A percentile compares a stretch with the other conserved stretches of the same genome.
phyloP scores from a whole-genome alignment of 371 early-diverging fungal species.

The Circinella minor region DNA sequence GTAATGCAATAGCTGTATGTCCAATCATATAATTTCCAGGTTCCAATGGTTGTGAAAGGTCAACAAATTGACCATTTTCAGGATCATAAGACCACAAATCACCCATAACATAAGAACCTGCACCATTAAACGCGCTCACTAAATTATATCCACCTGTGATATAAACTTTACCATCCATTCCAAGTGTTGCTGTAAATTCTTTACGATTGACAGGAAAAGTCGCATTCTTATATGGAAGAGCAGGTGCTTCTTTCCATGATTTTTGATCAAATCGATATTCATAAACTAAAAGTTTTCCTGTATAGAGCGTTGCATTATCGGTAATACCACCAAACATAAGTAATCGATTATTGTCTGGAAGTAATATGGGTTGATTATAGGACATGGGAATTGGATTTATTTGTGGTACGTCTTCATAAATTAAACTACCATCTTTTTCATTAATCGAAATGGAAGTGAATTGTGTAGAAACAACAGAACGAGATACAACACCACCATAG shows the following conservation, averaged over 20 bases:
- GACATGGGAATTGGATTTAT: background rate
- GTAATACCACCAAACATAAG: conserved; percentile 10
- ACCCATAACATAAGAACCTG: background rate
- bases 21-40: conserved; percentile 8
- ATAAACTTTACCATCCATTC: conserved; percentile 17
- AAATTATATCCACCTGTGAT: conserved; percentile 18
- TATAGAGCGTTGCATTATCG: background rate
- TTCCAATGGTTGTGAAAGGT: background rate
- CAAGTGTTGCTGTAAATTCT: conserved; percentile 13
- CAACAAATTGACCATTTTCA: conserved; percentile 6
- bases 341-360: conserved; percentile 16
- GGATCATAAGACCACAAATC: conserved; percentile 26
- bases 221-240: background rate
- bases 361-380: conserved; percentile 10
- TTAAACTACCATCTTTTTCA: conserved; percentile 3
- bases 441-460: background rate
- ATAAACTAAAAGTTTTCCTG: background rate
- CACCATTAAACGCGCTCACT: background rate
- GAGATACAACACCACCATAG: background rate
- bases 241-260: conserved; percentile 8
- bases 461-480: background rate
- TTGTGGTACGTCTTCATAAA: conserved; percentile 2
- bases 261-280: conserved; percentile 17
- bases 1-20: conserved; percentile 16
- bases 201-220: conserved; percentile 14